A percentile compares a stretch with the other conserved stretches of the same genome.
Conservation (phyloP, 179 eudicot genomes). For the Sideroxylon spinosum region DNA sequence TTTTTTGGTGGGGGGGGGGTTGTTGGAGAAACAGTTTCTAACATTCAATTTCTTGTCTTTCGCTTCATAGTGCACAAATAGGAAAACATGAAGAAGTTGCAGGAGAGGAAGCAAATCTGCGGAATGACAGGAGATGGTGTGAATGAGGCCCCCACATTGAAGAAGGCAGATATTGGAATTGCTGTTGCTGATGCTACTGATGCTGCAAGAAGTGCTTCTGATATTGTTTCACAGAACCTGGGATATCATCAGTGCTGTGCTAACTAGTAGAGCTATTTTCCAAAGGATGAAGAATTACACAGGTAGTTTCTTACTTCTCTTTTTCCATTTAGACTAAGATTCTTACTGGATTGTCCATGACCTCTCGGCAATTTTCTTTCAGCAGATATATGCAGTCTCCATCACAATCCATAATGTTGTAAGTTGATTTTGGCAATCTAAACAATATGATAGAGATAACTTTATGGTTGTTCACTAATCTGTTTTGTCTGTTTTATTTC, state of each 20-base stretch:
- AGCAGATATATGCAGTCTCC: conserved; percentile 88
- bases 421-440: conserved; percentile 30
- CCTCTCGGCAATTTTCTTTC: conserved; percentile 3
- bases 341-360: not conserved
- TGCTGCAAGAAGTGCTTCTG: conserved; percentile 90
- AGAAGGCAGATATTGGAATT: conserved; percentile 86
- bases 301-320: conserved; percentile 32
- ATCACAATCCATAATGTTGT: conserved; percentile 95
- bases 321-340: not conserved
- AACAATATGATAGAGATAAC: not conserved
- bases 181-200: conserved; percentile 98
- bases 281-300: conserved; percentile 94
- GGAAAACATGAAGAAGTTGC: conserved; percentile 82
- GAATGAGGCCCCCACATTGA: conserved; percentile 88
- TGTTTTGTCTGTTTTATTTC: conserved; percentile 7
- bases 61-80: conserved; percentile 65
- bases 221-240: conserved; percentile 89
- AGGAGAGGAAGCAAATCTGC: conserved; percentile 79
- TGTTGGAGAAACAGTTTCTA: not conserved
- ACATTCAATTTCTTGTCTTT: conserved; percentile 8
- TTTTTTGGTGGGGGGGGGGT: not conserved
- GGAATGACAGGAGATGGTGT: conserved; percentile 98
- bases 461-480: not conserved
- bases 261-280: conserved; percentile 82
- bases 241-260: conserved; percentile 78